Evolutionary conservation across 23 red algal genomes (phyloP).

Genomic region (Chondrus crispus): DNA sequence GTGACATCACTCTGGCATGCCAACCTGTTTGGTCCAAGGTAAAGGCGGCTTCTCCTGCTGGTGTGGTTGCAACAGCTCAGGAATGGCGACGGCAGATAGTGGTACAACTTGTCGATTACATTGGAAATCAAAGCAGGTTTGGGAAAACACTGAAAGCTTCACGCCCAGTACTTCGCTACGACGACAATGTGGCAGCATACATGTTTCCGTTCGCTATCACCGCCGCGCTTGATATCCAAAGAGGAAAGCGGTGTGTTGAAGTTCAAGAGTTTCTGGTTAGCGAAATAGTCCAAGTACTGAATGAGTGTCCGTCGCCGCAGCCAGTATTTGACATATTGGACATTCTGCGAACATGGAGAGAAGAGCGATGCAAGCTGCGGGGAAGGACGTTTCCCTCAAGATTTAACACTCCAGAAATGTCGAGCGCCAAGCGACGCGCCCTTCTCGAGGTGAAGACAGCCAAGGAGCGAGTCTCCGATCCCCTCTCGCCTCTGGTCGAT

Average conservation of each 20-base stretch:
- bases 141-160: constrained; percentile 36
- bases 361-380: constrained; percentile 4
- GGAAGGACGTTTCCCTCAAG: neutral
- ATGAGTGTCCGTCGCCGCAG: constrained; percentile 35
- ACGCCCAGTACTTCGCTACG: constrained; percentile 60
- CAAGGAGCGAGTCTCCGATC: neutral
- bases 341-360: constrained; percentile 50
- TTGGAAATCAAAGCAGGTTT: constrained; percentile 55
- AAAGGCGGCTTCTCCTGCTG: constrained; percentile 20
- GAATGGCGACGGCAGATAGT: constrained; percentile 54
- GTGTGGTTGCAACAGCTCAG: constrained; percentile 15
- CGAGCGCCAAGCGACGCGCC: neutral
- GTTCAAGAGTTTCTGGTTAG: constrained; percentile 38
- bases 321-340: constrained; percentile 71
- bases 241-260: neutral
- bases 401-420: neutral
- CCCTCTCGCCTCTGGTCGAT: constrained; percentile 47
- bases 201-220: constrained; percentile 76
- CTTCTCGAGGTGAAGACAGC: neutral
- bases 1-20: constrained; percentile 16
- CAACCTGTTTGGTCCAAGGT: constrained; percentile 63
- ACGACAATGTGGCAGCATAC: constrained; percentile 51
- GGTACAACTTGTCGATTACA: constrained; percentile 48
- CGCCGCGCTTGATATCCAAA: constrained; percentile 37
- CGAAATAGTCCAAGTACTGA: constrained; percentile 43